Base-by-base conservation (phyloP, 805 yeast species). In the Wilhelminamyces savonicus region DNA sequence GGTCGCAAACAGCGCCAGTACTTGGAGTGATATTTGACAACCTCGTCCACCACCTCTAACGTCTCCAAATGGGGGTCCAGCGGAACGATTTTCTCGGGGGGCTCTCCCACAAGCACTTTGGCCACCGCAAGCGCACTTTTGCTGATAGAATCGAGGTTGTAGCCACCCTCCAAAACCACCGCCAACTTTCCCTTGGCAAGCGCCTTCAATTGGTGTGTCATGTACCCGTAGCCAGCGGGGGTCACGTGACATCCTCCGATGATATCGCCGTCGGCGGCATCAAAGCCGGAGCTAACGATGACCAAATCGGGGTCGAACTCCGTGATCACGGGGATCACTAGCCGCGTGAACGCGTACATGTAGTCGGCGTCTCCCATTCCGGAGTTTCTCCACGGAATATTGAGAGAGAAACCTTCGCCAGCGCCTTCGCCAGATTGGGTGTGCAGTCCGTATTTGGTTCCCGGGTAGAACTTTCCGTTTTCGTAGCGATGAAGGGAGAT, bases 201-300 rank as follows among this genome's bases (percentile, higher is more conserved):
- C 23, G 85, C 76, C 56, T 88, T 88, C 40, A 92, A 65, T 78
- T 79, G 70, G 50, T 87, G 94, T 4, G 97, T 84, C 96, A 92
- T 87, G 40, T 87, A 88, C 7, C 95, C 97, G 53, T 92, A 92
- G 10, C 96, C 95, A 22, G 87, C 82, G 2, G 98, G 98, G 0
- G 95, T 72, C 2, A 92, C 94, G 52, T 85, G 94, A 54, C 97
- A 92, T 27, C 90, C 95, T 8, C 98, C 99, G 39, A 92, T 84
- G 35, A 86, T 80, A 56, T 92, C 99, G 36, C 97, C 97, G 47
- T 85, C 95, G 1, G 99, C 99, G 13, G 98, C 98, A 60, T 92
- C 99, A 46, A 92, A 92, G 0, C 99, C 99, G 1, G 97, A 79
- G 13, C 95, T 84, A 19, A 92, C 78, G 21, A 92, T 85, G 4